Base-by-base conservation (phyloP, 75 land plant genomes). In the Sequoia sempervirens region DNA sequence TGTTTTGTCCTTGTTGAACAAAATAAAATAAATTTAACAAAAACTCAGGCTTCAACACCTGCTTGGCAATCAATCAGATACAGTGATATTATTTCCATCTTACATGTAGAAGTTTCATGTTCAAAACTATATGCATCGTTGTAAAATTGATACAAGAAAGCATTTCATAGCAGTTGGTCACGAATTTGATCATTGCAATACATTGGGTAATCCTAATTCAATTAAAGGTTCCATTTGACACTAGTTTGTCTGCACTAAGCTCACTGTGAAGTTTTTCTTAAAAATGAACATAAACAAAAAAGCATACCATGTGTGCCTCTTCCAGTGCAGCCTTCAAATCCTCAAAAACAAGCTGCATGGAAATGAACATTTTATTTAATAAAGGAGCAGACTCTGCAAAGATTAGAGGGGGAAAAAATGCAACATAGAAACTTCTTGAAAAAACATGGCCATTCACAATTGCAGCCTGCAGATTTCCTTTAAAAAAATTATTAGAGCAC, bases 271-370 rank as follows among this genome's bases (percentile, higher is more conserved):
- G 1, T 70, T 70, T 69, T 45, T 32, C 6, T 26, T 14, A 73
- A 70, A 68, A 32, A 58, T 37, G 12, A 81, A 18, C 56, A 6
- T 47, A 26, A 32, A 83, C 4, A 45, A 47, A 17, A 76, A 72
- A 52, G 32, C 86, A 66, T 89, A 98, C 99, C 87, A 75, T 66
- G 82, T 85, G 90, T 79, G 99, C 98, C 90, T 98, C 99, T 75
- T 98, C 98, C 46, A 98, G 73, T 81, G 99, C 95, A 81, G 93
- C 94, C 85, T 89, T 94, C 30, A 94, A 85, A 84, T 98, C 98
- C 76, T 92, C 90, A 75, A 93, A 82, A 72, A 93, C 94, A 83
- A 93, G 95, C 98, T 96, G 88, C 82, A 91, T 8, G 56, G 66
- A 73, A 10, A 84, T 78, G 80, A 32, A 45, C 32, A 82, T 32